phyloP scores from a whole-genome alignment of 768 basidiomycete species.

The Harrya chromipes region DNA sequence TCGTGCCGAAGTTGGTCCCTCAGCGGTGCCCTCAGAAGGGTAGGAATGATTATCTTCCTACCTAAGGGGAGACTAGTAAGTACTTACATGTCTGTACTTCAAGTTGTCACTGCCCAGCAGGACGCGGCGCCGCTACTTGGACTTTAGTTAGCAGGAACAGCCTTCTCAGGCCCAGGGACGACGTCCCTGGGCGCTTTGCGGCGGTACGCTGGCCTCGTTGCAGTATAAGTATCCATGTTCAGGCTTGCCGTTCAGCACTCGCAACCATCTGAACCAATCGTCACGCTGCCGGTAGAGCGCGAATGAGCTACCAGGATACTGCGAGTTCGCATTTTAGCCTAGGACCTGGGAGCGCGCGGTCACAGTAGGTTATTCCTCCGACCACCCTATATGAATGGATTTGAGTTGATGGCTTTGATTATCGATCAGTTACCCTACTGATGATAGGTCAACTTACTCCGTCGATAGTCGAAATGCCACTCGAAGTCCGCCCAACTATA shows the following conservation, averaged over 20 bases:
- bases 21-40: too few species aligned
- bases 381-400: background rate
- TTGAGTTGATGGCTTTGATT: background rate
- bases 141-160: too few species aligned
- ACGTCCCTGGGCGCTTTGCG: background rate
- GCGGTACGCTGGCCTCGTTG: background rate
- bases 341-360: background rate
- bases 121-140: too few species aligned
- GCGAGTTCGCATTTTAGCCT: slow-evolving; percentile 1
- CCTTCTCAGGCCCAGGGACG: too few species aligned
- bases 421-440: slow-evolving; percentile 1
- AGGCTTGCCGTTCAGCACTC: background rate
- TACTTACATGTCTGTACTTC: too few species aligned
- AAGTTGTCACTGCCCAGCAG: too few species aligned
- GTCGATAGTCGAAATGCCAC: background rate
- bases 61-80: too few species aligned
- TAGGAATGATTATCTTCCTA: too few species aligned
- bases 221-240: background rate
- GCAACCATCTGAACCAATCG: background rate
- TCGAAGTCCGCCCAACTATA: background rate
- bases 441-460: slow-evolving; percentile 5
- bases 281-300: background rate
- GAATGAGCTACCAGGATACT: slow-evolving; percentile 8
- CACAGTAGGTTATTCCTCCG: slow-evolving; percentile 1
- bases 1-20: too few species aligned